Conservation (phyloP, 2,329 filamentous ascomycete species). For the Pseudogymnoascus sp. region DNA sequence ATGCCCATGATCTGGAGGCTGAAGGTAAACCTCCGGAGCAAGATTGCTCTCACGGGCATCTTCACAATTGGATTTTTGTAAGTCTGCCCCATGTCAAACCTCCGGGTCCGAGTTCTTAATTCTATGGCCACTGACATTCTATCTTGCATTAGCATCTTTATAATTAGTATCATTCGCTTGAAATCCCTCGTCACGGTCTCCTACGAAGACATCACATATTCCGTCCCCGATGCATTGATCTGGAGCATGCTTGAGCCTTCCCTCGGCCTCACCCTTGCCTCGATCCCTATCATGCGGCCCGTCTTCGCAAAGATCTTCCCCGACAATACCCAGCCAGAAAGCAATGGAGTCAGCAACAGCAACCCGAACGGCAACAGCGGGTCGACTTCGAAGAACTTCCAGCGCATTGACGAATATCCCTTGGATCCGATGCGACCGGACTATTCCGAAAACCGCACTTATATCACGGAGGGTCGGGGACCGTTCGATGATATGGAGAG, state of each 20-base stretch:
- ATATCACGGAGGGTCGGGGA: neutral
- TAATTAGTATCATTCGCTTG: slow-evolving; percentile 22
- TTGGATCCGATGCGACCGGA: neutral
- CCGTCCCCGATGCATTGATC: slow-evolving; percentile 21
- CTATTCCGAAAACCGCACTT: neutral
- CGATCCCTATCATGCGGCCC: slow-evolving; percentile 1
- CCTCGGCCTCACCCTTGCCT: slow-evolving; percentile 3
- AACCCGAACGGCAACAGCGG: neutral
- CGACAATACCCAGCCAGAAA: neutral
- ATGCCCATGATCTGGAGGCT: slow-evolving; percentile 39
- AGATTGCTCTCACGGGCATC: slow-evolving; percentile 34
- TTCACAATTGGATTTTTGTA: slow-evolving; percentile 37
- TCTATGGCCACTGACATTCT: neutral
- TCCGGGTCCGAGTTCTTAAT: neutral
- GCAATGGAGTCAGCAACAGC: neutral
- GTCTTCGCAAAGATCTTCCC: neutral
- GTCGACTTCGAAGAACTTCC: neutral
- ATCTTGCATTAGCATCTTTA: slow-evolving; percentile 15
- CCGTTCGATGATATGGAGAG: neutral
- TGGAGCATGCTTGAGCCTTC: slow-evolving; percentile 15
- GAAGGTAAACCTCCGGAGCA: slow-evolving; percentile 35
- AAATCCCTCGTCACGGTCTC: slow-evolving; percentile 20
- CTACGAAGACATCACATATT: slow-evolving; percentile 19
- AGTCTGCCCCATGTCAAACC: slow-evolving; percentile 18
- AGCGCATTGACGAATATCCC: neutral